Percentiles rank a stretch among this genome's conserved stretches.
Conservation (phyloP, 2,329 filamentous ascomycete species). For the Sphaceloma murrayae region DNA sequence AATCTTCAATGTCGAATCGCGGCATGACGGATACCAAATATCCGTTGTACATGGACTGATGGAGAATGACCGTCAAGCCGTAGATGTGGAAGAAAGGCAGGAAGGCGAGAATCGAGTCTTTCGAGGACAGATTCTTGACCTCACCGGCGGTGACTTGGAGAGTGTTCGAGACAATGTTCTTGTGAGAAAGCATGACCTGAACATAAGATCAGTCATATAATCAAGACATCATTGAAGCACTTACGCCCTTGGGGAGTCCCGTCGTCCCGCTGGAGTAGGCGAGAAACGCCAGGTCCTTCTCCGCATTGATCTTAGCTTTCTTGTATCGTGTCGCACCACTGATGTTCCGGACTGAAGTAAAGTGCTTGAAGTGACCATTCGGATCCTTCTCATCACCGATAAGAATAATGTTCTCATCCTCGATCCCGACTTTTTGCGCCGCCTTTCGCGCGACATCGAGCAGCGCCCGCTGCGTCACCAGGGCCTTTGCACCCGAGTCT, state of each 20-base stretch:
- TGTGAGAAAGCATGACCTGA: constrained; percentile 53
- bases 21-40: constrained; percentile 60
- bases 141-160: constrained; percentile 35
- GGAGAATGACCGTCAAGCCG: constrained; percentile 65
- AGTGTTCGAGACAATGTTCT: constrained; percentile 63
- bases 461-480: constrained; percentile 63
- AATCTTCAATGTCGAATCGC: constrained; percentile 71
- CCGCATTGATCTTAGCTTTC: constrained; percentile 53
- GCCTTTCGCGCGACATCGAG: constrained; percentile 58
- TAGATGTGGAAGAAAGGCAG: constrained; percentile 91
- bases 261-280: constrained; percentile 89
- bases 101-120: constrained; percentile 66
- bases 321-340: constrained; percentile 50
- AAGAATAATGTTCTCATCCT: constrained; percentile 62
- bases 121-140: constrained; percentile 43
- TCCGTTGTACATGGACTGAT: constrained; percentile 57
- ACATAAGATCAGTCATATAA: not conserved
- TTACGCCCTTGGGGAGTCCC: constrained; percentile 82
- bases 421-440: constrained; percentile 59
- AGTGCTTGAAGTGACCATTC: constrained; percentile 55
- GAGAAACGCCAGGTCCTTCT: constrained; percentile 69
- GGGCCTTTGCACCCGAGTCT: constrained; percentile 62
- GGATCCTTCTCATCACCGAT: constrained; percentile 61
- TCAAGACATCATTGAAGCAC: constrained; percentile 27
- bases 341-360: constrained; percentile 58